Evolutionary conservation across 768 basidiomycete species (phyloP).

Genomic region (Podaxis rugospora): DNA sequence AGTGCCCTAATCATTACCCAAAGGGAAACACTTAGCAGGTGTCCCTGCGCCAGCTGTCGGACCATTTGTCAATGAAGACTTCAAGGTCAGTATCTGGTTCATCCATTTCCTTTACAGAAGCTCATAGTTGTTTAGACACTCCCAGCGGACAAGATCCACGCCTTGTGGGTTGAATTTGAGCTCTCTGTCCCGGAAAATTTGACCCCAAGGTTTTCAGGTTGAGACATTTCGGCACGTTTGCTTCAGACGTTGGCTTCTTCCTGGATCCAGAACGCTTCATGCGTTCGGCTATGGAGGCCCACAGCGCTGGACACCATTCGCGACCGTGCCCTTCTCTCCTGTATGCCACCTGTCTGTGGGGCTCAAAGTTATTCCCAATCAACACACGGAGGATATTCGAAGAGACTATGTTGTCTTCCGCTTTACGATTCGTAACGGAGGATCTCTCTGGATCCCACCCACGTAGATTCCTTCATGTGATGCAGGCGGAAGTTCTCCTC

Average conservation of each 20-base stretch:
- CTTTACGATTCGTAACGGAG: constrained; percentile 33
- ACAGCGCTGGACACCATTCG: constrained; percentile 24
- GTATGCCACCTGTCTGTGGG: constrained; percentile 36
- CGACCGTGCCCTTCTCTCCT: constrained; percentile 33
- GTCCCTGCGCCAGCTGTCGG: neutral
- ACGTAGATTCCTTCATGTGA: constrained; percentile 32
- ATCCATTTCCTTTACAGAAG: neutral
- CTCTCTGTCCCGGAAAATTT: neutral
- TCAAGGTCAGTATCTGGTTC: neutral
- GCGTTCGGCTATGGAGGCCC: constrained; percentile 23
- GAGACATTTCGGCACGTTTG: constrained; percentile 33
- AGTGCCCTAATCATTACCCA: neutral
- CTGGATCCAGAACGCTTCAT: constrained; percentile 42
- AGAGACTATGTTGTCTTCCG: constrained; percentile 33
- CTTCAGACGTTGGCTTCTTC: constrained; percentile 49
- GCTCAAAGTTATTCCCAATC: constrained; percentile 23
- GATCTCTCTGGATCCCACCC: constrained; percentile 37
- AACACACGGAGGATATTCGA: constrained; percentile 21
- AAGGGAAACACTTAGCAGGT: neutral
- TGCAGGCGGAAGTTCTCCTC: constrained; percentile 52
- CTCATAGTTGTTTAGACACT: neutral
- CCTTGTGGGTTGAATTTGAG: neutral
- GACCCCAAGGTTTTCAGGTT: constrained; percentile 16
- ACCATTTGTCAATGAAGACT: neutral
- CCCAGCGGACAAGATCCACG: neutral